phyloP scores from a whole-genome alignment of 2,329 filamentous ascomycete genomes.

The Zarea fungicola region DNA sequence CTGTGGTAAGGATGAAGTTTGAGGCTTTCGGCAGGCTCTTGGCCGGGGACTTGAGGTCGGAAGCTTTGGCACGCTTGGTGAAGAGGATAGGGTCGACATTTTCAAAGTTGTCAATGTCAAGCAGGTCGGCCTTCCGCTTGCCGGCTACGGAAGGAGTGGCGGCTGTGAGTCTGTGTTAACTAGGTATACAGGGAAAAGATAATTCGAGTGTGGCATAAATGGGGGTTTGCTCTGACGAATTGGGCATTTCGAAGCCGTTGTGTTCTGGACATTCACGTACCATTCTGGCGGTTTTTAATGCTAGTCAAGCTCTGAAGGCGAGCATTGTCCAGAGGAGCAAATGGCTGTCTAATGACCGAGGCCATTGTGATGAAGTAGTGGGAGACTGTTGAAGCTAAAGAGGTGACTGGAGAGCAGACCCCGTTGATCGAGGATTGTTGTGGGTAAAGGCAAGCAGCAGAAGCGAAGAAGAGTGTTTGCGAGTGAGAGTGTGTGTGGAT shows the following conservation, averaged over 20 bases:
- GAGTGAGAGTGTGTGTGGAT: no score
- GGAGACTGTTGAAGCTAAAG: not conserved
- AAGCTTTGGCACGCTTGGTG: slow-evolving; percentile 55
- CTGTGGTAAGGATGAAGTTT: slow-evolving; percentile 38
- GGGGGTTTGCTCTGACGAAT: no score
- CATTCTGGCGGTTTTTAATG: slow-evolving; percentile 73
- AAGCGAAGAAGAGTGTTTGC: no score
- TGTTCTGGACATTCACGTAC: no score
- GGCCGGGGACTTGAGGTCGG: slow-evolving; percentile 32
- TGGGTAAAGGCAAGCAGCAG: no score
- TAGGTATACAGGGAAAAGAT: not conserved
- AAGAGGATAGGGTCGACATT: slow-evolving; percentile 56
- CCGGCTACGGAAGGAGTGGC: slow-evolving; percentile 33
- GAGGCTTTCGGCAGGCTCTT: slow-evolving; percentile 47
- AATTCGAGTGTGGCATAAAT: no score
- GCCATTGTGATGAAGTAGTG: slow-evolving; percentile 40
- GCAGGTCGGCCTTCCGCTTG: slow-evolving; percentile 54
- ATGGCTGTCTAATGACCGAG: slow-evolving; percentile 61
- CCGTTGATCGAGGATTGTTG: no score
- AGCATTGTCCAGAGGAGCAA: slow-evolving; percentile 64
- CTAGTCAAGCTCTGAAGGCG: slow-evolving; percentile 68
- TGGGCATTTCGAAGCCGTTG: no score
- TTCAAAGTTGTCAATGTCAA: slow-evolving; percentile 51
- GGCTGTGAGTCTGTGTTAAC: slow-evolving; percentile 28
- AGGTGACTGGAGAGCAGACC: no score